Evolutionary conservation across 345 rosid species (phyloP).

Genomic region (Hibiscus tridactylites): DNA sequence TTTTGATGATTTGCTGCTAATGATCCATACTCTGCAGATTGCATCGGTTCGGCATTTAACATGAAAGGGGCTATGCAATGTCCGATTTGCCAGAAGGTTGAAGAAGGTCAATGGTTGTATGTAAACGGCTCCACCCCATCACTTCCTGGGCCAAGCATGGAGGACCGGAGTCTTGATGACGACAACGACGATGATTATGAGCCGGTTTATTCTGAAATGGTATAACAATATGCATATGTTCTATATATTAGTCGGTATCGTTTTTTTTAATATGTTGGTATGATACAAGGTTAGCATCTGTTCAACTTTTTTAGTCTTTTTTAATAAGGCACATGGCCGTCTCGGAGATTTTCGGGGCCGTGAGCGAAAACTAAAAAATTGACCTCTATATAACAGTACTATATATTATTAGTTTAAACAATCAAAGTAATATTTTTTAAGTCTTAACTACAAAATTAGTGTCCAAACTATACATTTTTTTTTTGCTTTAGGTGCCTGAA

Average conservation of each 20-base stretch:
- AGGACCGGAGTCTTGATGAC: constrained; percentile 46
- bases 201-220: constrained; percentile 52
- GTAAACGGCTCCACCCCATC: constrained; percentile 48
- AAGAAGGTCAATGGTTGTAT: constrained; percentile 29
- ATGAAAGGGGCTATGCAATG: constrained; percentile 79
- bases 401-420: no score
- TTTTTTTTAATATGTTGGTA: no score
- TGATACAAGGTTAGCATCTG: no score
- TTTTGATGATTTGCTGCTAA: background rate
- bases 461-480: no score
- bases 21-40: constrained; percentile 34
- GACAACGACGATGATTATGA: constrained; percentile 36
- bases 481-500: no score
- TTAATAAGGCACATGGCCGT: no score
- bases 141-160: constrained; percentile 44
- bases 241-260: background rate
- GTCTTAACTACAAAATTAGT: no score
- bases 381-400: no score
- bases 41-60: constrained; percentile 79
- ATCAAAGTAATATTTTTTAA: no score
- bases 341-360: no score
- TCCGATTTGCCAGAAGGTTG: constrained; percentile 54
- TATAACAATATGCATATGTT: constrained; percentile 4
- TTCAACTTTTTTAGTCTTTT: no score
- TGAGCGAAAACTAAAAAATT: no score